Evolutionary conservation across 2,329 filamentous ascomycete species (phyloP), one percentile per base, ranked within the genome.

Genomic region (Colletotrichum musae): DNA sequence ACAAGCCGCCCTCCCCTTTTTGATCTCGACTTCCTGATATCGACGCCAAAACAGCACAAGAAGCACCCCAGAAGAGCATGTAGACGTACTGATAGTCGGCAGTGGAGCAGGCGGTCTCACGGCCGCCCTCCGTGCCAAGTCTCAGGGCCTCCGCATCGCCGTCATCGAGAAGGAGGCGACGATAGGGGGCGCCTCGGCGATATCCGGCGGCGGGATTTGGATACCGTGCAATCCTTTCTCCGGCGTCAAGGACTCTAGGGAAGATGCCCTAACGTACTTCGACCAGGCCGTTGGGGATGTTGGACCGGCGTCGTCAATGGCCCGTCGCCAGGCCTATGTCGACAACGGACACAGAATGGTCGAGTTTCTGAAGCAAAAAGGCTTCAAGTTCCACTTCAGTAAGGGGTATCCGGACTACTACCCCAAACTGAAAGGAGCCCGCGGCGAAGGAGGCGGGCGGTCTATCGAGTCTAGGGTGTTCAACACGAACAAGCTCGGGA

Each of bases 181-280:
- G 26, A 68, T 80, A 41, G 80, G 79, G 12, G 80, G 80, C 18
- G 76, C 79, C 1, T 74, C 79, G 10, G 74, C 74, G n/a, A 79
- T 75, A 52, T 81, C 79, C 2, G 79, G 79, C 18, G 76, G 77
- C 18, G 75, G 73, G 2, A 65, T 77, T 28, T 82, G 80, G 80
- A 74, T 81, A 12, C 80, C 80, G 2, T 74, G 75, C 59, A 77
- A 75, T 41, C 73, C 75, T 52, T 39, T 77, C 9, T 66, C 71
- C 3, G 72, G 71, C 10, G 53, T 75, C 3, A 6, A 67, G 36
- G 78, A 80, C 71, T 77, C 71, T 59, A 43, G 62, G 2, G 72
- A 75, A 13, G 65, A 73, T 16, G 76, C 76, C 0, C 58, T 76
- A 10, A 70, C 63, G 32, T 80, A 80, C 69, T 56, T 79, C 52